A percentile compares a stretch with the other conserved stretches of the same genome.
Conservation (phyloP, 2,329 filamentous ascomycete species). For the Pestalotiopsis sp. region DNA sequence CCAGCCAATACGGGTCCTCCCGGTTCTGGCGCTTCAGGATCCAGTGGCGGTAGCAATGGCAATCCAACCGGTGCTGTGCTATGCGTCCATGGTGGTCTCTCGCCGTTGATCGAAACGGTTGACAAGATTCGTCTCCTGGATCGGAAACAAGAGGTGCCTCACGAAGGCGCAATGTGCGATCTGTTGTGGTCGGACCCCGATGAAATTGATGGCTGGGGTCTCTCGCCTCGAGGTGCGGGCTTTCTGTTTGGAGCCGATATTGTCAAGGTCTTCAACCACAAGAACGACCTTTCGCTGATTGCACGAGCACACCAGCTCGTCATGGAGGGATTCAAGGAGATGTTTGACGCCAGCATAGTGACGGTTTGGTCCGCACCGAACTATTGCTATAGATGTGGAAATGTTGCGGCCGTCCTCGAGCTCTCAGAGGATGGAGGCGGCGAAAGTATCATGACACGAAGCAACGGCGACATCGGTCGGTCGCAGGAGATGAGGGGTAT, state of each 20-base stretch:
- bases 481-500: slow-evolving; percentile 43
- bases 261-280: slow-evolving; percentile 93
- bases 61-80: slow-evolving; percentile 82
- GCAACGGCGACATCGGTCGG: slow-evolving; percentile 69
- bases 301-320: slow-evolving; percentile 95
- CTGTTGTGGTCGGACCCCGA: slow-evolving; percentile 97
- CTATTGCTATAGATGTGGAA: slow-evolving; percentile 95
- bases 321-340: slow-evolving; percentile 99
- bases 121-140: slow-evolving; percentile 96
- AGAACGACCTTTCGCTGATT: slow-evolving; percentile 89
- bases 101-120: slow-evolving; percentile 87
- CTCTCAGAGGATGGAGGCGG: slow-evolving; percentile 86
- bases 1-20: slow-evolving; percentile 68
- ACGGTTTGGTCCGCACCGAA: slow-evolving; percentile 99
- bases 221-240: slow-evolving; percentile 90
- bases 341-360: slow-evolving; percentile 95
- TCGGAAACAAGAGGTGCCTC: slow-evolving; percentile 96
- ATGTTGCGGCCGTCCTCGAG: slow-evolving; percentile 93
- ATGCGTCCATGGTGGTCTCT: slow-evolving; percentile 93
- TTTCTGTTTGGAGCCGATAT: slow-evolving; percentile 97
- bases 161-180: slow-evolving; percentile 99
- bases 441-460: slow-evolving; percentile 68
- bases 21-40: slow-evolving; percentile 76
- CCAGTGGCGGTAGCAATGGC: slow-evolving; percentile 64
- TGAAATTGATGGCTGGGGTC: slow-evolving; percentile 95